A percentile compares a stretch with the other conserved stretches of the same genome.
These are phyloP conservation scores for Kwoniella pini DNA, from an alignment of 768 basidiomycete species.

Conservation along the genomic window DNA sequence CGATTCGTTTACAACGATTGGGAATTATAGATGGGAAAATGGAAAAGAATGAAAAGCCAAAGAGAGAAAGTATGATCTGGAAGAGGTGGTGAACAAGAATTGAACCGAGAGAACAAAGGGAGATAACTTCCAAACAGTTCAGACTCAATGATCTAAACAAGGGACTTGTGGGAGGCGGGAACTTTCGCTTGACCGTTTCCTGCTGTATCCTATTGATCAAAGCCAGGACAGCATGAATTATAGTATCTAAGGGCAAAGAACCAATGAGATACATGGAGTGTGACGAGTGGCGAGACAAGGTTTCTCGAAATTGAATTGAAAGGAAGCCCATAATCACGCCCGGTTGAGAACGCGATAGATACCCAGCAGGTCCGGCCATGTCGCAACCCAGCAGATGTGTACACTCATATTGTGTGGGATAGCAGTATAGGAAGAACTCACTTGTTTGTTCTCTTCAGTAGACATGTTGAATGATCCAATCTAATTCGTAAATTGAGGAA, in stretches of 20 bases:
- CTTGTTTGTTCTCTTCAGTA: conserved; percentile 20
- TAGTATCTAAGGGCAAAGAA: too few relatives aligned
- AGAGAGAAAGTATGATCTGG: neutral
- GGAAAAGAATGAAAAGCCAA: neutral
- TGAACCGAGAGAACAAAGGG: too few relatives aligned
- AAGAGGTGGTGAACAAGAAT: too few relatives aligned
- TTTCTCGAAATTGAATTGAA: neutral
- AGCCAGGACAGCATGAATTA: too few relatives aligned
- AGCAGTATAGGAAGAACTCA: conserved; percentile 7
- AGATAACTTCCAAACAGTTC: conserved; percentile 2
- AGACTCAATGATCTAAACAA: neutral
- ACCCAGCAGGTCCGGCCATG: neutral
- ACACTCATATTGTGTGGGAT: too few relatives aligned
- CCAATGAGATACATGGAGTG: neutral
- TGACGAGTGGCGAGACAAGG: conserved; percentile 1
- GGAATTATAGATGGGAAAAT: neutral
- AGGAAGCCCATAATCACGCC: neutral
- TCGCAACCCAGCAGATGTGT: neutral
- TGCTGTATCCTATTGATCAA: too few relatives aligned
- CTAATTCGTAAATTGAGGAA: neutral
- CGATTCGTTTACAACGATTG: neutral
- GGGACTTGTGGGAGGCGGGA: neutral
- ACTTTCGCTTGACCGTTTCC: neutral
- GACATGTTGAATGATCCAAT: conserved; percentile 21
- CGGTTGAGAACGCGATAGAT: neutral